phyloP scores from a whole-genome alignment of 345 rosid species.

The Rhizophora apiculata region DNA sequence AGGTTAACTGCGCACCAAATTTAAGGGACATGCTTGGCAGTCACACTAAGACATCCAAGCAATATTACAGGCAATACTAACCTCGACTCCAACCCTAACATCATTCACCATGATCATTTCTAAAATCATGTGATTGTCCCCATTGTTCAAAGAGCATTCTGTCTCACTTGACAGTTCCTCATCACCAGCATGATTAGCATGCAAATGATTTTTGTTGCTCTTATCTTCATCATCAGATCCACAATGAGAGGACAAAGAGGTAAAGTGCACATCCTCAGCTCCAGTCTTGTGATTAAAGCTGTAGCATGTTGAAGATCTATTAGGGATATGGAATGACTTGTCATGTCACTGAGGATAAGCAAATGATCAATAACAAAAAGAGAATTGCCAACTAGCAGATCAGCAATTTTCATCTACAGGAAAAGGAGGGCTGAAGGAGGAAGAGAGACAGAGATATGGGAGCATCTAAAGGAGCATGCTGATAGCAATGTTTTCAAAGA shows the following conservation, averaged over 20 bases:
- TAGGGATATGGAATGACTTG: no score
- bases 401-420: no score
- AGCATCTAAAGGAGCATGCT: no score
- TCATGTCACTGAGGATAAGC: no score
- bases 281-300: slow-evolving; percentile 95
- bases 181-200: slow-evolving; percentile 23
- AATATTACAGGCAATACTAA: background rate
- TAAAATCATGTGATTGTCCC: slow-evolving; percentile 41
- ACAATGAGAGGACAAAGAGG: slow-evolving; percentile 41
- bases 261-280: slow-evolving; percentile 82
- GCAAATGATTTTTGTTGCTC: slow-evolving; percentile 4
- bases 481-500: no score
- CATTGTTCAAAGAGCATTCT: slow-evolving; percentile 20
- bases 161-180: slow-evolving; percentile 27
- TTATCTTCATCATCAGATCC: slow-evolving; percentile 44
- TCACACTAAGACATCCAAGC: background rate
- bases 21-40: background rate
- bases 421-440: no score
- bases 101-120: slow-evolving; percentile 90
- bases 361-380: no score
- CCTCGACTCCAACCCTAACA: slow-evolving; percentile 74
- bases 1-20: no score
- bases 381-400: no score
- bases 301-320: slow-evolving; percentile 11
- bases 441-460: no score